phyloP scores from a whole-genome alignment of 78 protist species.

The Dictyostelium capitatum region DNA sequence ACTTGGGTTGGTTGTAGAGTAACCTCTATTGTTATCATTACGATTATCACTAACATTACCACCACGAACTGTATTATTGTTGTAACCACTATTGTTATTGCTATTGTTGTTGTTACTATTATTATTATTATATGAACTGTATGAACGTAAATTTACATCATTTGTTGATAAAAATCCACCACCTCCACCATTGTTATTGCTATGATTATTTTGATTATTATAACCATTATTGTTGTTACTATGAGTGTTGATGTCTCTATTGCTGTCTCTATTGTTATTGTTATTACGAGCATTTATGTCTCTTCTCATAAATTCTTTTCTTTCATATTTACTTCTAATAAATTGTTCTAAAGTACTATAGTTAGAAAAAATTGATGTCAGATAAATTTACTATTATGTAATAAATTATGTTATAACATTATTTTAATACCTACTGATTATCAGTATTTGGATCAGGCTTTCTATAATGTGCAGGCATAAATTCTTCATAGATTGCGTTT shows the following conservation, averaged over 20 bases:
- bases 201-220: not conserved
- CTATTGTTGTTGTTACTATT: not conserved
- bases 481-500: constrained; percentile 59
- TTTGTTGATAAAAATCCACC: not conserved
- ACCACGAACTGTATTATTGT: not conserved
- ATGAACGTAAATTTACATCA: not conserved
- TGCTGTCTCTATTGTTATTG: not conserved
- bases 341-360: constrained; percentile 59
- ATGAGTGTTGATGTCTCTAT: not conserved
- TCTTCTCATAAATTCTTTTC: constrained; percentile 58
- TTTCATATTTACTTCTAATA: constrained; percentile 80
- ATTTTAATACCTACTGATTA: constrained; percentile 35
- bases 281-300: constrained; percentile 2
- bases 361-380: not conserved
- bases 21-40: constrained; percentile 8
- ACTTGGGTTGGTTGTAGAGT: not conserved
- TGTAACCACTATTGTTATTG: constrained; percentile 3
- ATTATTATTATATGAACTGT: not conserved
- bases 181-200: not conserved
- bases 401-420: not conserved
- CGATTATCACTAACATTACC: not conserved
- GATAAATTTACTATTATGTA: not conserved
- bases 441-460: constrained; percentile 73
- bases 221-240: not conserved
- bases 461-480: constrained; percentile 49